Evolutionary conservation across 441 rosid species (phyloP).

Genomic region (Adansonia grandidieri): DNA sequence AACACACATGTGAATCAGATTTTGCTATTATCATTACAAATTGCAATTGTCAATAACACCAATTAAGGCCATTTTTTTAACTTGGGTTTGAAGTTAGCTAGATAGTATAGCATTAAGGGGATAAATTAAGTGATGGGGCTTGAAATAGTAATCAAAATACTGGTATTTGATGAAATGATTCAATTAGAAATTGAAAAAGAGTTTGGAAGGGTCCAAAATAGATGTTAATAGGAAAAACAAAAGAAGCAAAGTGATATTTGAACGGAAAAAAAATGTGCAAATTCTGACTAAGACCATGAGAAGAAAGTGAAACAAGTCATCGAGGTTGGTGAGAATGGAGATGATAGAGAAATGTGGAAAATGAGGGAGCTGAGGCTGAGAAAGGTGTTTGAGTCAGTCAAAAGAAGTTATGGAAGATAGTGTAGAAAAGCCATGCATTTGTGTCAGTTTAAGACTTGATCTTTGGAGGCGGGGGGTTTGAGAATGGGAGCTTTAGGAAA

Average conservation of each 20-base stretch:
- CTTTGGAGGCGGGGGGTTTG: conserved; percentile 10
- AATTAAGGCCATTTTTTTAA: background rate
- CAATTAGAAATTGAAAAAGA: background rate
- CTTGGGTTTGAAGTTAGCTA: background rate
- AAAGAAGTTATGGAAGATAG: conserved; percentile 46
- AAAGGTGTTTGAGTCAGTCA: conserved; percentile 46
- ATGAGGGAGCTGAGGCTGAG: conserved; percentile 25
- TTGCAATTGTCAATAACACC: background rate
- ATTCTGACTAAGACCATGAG: background rate
- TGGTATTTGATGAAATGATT: background rate
- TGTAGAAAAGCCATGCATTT: conserved; percentile 38
- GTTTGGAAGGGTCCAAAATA: conserved; percentile 14
- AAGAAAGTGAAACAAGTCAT: background rate
- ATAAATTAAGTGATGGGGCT: conserved; percentile 3
- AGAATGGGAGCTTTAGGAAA: conserved; percentile 36
- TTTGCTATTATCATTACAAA: too few species aligned
- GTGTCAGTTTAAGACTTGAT: conserved; percentile 33
- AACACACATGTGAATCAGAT: conserved; percentile 6
- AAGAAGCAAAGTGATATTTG: conserved; percentile 4
- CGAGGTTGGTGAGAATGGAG: conserved; percentile 33
- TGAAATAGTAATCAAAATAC: background rate
- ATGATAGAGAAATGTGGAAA: conserved; percentile 14
- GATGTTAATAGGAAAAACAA: background rate
- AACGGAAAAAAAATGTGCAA: conserved; percentile 5
- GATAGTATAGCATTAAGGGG: background rate